These are phyloP conservation scores for Lasiodiplodia sp. DNA, from an alignment of 2,329 filamentous ascomycete genomes.

Conservation along the genomic window DNA sequence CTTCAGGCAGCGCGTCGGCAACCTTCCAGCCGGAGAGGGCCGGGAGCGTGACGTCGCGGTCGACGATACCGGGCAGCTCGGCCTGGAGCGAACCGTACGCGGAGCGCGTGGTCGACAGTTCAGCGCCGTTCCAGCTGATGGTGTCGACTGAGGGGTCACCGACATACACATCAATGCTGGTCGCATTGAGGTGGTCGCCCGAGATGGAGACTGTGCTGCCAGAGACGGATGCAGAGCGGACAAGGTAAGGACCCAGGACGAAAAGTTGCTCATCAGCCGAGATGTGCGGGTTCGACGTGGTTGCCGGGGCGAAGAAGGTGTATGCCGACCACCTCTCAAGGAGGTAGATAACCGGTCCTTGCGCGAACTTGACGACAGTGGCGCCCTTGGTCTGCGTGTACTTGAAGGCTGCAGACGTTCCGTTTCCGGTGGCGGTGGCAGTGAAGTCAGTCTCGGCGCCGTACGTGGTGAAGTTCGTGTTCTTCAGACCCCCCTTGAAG, in stretches of 20 bases:
- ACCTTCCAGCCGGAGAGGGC: conserved; percentile 56
- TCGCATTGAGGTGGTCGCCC: conserved; percentile 46
- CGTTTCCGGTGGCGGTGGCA: conserved; percentile 52
- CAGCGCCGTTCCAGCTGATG: conserved; percentile 50
- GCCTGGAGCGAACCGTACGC: conserved; percentile 42
- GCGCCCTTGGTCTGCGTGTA: conserved; percentile 40
- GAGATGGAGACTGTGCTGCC: conserved; percentile 41
- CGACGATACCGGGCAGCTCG: background rate
- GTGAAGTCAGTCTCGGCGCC: conserved; percentile 51
- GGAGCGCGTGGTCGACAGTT: conserved; percentile 40
- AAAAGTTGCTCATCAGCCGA: conserved; percentile 49
- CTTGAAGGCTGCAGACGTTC: conserved; percentile 42
- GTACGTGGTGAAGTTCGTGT: conserved; percentile 48
- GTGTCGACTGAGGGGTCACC: conserved; percentile 35
- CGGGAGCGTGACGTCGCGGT: conserved; percentile 43
- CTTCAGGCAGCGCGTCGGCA: conserved; percentile 59
- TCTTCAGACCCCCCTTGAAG: conserved; percentile 44
- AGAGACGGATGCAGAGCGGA: conserved; percentile 41
- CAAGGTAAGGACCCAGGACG: conserved; percentile 51
- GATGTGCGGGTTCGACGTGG: conserved; percentile 46
- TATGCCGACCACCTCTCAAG: conserved; percentile 49
- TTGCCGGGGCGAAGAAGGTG: conserved; percentile 49
- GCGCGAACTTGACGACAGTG: conserved; percentile 47
- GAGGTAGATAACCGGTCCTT: conserved; percentile 45
- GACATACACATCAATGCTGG: conserved; percentile 49